phyloP scores from a whole-genome alignment of 2,329 filamentous ascomycete genomes.

The Talaromyces sp. region DNA sequence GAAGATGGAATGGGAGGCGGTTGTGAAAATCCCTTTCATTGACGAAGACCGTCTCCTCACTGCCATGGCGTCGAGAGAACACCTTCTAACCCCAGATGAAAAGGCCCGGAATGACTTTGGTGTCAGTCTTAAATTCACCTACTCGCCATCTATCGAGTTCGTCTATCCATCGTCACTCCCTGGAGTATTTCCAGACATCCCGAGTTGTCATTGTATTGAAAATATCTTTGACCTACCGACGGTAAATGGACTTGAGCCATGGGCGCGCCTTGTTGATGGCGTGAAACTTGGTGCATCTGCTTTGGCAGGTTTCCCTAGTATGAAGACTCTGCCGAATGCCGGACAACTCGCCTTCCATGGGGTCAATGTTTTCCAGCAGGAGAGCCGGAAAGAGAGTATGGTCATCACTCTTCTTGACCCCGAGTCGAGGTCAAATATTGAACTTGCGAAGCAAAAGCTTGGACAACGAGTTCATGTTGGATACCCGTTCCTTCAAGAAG shows the following conservation, averaged over 20 bases:
- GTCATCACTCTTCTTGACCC: conserved; percentile 76
- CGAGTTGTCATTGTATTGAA: conserved; percentile 82
- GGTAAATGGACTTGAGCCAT: conserved; percentile 81
- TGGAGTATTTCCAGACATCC: conserved; percentile 84
- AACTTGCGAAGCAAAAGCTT: conserved; percentile 71
- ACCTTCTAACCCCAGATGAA: conserved; percentile 71
- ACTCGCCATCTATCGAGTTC: conserved; percentile 70
- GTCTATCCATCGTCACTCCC: conserved; percentile 81
- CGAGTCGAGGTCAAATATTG: conserved; percentile 64
- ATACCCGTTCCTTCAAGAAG: conserved; percentile 93
- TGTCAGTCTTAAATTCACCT: conserved; percentile 87
- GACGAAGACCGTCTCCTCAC: conserved; percentile 79
- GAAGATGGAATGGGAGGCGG: conserved; percentile 99
- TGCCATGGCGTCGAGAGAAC: conserved; percentile 82
- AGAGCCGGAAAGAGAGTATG: conserved; percentile 95
- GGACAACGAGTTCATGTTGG: conserved; percentile 85
- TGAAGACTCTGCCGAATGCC: conserved; percentile 79
- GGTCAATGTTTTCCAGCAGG: conserved; percentile 90
- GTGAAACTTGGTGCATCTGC: conserved; percentile 76
- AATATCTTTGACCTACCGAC: conserved; percentile 94
- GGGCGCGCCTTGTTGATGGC: conserved; percentile 76
- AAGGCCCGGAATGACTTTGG: conserved; percentile 83
- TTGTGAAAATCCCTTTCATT: conserved; percentile 98
- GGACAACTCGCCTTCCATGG: conserved; percentile 81
- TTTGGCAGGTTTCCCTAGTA: conserved; percentile 87